Conservation (phyloP, 2,329 filamentous ascomycete genomes). For the Fusarium veterinarium region DNA sequence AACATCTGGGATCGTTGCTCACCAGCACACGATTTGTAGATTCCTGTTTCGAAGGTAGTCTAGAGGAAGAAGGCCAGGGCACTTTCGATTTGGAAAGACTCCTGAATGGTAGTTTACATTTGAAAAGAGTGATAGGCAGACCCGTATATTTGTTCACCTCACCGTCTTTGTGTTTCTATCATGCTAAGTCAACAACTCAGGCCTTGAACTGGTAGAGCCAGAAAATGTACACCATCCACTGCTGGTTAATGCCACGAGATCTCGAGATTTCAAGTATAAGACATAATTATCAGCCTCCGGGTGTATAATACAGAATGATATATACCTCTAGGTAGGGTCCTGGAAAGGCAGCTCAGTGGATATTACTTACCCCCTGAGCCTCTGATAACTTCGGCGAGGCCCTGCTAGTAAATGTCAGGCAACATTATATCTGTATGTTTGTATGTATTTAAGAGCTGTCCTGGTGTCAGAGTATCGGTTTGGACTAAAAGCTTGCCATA, state of each 20-base stretch:
- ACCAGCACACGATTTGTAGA: background rate
- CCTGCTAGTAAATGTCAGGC: background rate
- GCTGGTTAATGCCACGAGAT: background rate
- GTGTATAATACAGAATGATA: background rate
- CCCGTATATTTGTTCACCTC: too few relatives aligned
- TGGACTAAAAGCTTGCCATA: background rate
- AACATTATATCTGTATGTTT: background rate
- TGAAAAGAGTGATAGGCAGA: background rate
- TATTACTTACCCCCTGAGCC: background rate
- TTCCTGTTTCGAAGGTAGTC: background rate
- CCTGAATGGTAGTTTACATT: background rate
- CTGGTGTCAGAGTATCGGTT: background rate
- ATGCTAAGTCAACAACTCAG: background rate
- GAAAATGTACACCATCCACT: background rate
- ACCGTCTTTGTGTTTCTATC: background rate
- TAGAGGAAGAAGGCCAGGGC: background rate
- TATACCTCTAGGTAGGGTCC: background rate
- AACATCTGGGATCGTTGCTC: background rate
- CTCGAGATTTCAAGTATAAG: background rate
- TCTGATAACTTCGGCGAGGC: background rate
- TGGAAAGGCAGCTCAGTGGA: background rate
- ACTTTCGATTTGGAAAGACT: too few relatives aligned
- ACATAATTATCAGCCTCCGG: background rate
- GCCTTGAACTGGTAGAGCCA: background rate
- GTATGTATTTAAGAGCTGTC: too few relatives aligned